These are phyloP conservation scores for Phytophthora brassicae DNA, from an alignment of 352 stramenopile species.

Conservation along the genomic window DNA sequence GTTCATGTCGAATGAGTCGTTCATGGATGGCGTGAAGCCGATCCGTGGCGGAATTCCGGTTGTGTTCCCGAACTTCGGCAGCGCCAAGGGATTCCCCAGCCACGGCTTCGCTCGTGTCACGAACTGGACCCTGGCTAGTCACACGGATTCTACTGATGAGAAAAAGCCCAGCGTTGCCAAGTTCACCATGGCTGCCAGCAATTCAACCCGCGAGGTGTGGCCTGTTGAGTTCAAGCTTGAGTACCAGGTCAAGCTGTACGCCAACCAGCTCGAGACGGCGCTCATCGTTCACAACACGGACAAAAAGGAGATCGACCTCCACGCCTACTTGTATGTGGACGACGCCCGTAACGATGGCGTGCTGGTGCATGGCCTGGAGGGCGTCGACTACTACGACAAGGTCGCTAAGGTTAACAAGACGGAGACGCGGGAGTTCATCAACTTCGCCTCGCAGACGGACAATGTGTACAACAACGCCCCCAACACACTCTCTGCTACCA, in stretches of 20 bases:
- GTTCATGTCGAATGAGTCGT: slow-evolving; percentile 81
- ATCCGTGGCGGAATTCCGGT: slow-evolving; percentile 91
- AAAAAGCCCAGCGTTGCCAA: slow-evolving; percentile 23
- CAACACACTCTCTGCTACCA: slow-evolving; percentile 51
- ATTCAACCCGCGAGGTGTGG: slow-evolving; percentile 42
- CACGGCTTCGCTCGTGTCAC: slow-evolving; percentile 88
- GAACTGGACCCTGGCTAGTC: slow-evolving; percentile 39
- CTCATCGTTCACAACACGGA: slow-evolving; percentile 89
- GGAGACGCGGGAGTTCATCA: slow-evolving; percentile 50
- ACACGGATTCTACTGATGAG: slow-evolving; percentile 9
- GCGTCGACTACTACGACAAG: slow-evolving; percentile 85
- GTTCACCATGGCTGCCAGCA: slow-evolving; percentile 35
- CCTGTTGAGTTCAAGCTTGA: slow-evolving; percentile 55
- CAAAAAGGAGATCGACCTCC: slow-evolving; percentile 81
- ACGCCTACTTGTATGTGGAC: slow-evolving; percentile 91
- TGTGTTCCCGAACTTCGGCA: slow-evolving; percentile 92
- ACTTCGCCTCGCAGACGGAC: slow-evolving; percentile 82
- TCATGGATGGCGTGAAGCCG: slow-evolving; percentile 83
- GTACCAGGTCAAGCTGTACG: slow-evolving; percentile 68
- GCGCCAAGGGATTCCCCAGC: slow-evolving; percentile 46
- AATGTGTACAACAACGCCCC: slow-evolving; percentile 82
- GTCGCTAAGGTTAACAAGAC: slow-evolving; percentile 61
- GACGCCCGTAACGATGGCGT: slow-evolving; percentile 56
- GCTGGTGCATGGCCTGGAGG: slow-evolving; percentile 82
- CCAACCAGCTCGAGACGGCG: slow-evolving; percentile 54